These are phyloP conservation scores for Yueomyces sp. DNA, from an alignment of 805 yeast species.

Conservation along the genomic window DNA sequence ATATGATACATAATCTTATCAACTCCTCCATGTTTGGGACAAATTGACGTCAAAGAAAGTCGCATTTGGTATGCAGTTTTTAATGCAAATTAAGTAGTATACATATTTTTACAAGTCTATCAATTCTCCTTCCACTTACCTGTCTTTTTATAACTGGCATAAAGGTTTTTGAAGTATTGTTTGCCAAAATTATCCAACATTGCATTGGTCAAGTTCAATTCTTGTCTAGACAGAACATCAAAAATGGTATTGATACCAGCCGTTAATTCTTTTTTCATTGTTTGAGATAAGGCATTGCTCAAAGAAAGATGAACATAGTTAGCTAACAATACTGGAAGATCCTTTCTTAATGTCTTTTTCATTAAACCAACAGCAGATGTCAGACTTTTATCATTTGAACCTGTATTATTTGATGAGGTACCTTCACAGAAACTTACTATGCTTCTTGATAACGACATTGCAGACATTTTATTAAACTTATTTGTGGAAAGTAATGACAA, in stretches of 20 bases:
- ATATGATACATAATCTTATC: no score
- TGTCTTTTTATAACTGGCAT: constrained; percentile 55
- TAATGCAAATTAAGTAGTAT: background rate
- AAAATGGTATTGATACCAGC: constrained; percentile 50
- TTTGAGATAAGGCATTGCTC: constrained; percentile 32
- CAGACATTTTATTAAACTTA: constrained; percentile 23
- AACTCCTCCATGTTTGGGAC: no score
- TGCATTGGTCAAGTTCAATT: constrained; percentile 47
- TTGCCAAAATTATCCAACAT: constrained; percentile 60
- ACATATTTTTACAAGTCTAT: background rate
- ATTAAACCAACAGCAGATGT: constrained; percentile 42
- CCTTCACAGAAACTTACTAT: constrained; percentile 55
- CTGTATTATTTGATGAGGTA: constrained; percentile 30
- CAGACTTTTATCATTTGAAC: constrained; percentile 26
- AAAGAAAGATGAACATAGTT: constrained; percentile 46
- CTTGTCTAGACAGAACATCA: constrained; percentile 55
- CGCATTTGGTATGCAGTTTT: no score
- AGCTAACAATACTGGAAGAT: constrained; percentile 44
- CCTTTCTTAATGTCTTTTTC: constrained; percentile 49
- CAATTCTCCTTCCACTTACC: constrained; percentile 75
- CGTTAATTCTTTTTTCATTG: constrained; percentile 35
- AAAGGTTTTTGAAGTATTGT: constrained; percentile 50
- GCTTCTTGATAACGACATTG: constrained; percentile 41
- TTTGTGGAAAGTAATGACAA: constrained; percentile 32
- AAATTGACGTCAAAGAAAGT: no score